Conservation (phyloP, 345 rosid genomes). For the Tarenaya hassleriana region DNA sequence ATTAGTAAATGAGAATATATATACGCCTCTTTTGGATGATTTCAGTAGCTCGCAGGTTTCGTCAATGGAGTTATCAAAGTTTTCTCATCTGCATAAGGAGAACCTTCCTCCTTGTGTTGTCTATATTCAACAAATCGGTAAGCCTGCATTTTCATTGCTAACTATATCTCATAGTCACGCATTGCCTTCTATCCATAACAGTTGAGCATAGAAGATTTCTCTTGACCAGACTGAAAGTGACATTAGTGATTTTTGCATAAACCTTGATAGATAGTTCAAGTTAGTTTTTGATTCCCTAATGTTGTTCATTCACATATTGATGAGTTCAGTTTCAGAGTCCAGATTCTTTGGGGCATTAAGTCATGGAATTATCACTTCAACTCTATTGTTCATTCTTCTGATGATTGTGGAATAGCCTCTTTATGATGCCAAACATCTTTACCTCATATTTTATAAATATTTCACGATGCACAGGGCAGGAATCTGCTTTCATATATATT, state of each 20-base stretch:
- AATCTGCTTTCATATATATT: too few species aligned
- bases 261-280: too few species aligned
- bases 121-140: constrained; percentile 87
- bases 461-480: too few species aligned
- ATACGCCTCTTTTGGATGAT: constrained; percentile 16
- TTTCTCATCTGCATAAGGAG: constrained; percentile 50
- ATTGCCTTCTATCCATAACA: neutral
- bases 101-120: constrained; percentile 59
- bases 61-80: constrained; percentile 56
- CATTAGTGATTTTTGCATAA: too few species aligned
- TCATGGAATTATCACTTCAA: constrained; percentile 10
- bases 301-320: too few species aligned
- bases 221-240: constrained; percentile 2
- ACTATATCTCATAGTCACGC: constrained; percentile 4
- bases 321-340: constrained; percentile 6
- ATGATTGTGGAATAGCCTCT: constrained; percentile 17
- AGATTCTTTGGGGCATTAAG: neutral
- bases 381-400: constrained; percentile 20
- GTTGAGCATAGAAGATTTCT: constrained; percentile 8
- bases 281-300: too few species aligned
- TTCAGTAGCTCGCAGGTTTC: constrained; percentile 49
- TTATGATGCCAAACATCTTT: constrained; percentile 9
- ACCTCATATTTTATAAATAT: too few species aligned
- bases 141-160: constrained; percentile 23
- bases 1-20: constrained; percentile 15